Evolutionary conservation across 2,329 filamentous ascomycete species (phyloP).

Genomic region (Botryotinia globosa): DNA sequence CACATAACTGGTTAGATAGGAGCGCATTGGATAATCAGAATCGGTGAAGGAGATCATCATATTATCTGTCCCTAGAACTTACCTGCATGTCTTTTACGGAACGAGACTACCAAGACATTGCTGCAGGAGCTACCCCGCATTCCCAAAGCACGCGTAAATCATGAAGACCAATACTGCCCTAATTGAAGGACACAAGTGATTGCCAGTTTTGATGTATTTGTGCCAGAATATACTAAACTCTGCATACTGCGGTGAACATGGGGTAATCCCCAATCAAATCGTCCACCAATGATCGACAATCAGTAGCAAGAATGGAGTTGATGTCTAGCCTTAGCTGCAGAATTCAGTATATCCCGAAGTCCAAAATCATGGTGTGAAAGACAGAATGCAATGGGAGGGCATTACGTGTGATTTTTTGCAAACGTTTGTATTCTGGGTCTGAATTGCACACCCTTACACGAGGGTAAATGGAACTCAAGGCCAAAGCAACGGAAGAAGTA

Average conservation of each 20-base stretch:
- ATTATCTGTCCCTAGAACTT: background rate
- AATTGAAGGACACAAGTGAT: background rate
- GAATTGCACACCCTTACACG: background rate
- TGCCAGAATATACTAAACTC: background rate
- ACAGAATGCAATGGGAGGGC: background rate
- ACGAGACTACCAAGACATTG: background rate
- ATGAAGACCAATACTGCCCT: background rate
- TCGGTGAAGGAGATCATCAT: background rate
- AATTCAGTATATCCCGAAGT: background rate
- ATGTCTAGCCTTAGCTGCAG: background rate
- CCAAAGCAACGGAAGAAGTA: background rate
- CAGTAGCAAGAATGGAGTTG: background rate
- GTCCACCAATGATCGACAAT: background rate
- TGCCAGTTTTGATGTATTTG: background rate
- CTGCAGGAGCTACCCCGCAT: conserved; percentile 3
- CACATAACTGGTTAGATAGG: background rate
- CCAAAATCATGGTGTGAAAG: background rate
- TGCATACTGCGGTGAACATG: background rate
- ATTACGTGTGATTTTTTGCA: background rate
- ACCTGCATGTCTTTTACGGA: background rate
- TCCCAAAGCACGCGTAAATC: background rate
- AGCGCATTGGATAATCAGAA: background rate
- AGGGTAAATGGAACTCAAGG: background rate
- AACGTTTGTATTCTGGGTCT: background rate
- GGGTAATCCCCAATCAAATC: background rate